phyloP scores from a whole-genome alignment of 441 rosid genomes.

The Gossypium laxum region DNA sequence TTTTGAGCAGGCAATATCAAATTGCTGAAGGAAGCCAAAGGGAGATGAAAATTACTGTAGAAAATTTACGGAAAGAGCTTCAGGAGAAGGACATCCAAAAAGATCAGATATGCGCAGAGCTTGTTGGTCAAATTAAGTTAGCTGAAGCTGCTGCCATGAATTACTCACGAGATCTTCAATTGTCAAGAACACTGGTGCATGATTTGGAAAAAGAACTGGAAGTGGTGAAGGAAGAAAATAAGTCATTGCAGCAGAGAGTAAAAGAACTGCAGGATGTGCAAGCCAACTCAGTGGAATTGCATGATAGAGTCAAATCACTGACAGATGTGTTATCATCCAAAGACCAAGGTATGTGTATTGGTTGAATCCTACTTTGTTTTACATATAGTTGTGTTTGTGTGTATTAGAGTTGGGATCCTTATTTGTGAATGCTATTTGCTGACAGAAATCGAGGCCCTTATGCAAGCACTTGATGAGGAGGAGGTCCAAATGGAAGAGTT shows the following conservation, averaged over 20 bases:
- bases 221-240: constrained; percentile 38
- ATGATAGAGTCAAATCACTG: constrained; percentile 47
- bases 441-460: constrained; percentile 86
- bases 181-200: constrained; percentile 39
- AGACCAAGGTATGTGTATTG: constrained; percentile 62
- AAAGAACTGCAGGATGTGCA: constrained; percentile 61
- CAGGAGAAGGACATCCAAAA: constrained; percentile 86
- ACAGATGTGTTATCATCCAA: constrained; percentile 59
- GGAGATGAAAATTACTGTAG: constrained; percentile 63
- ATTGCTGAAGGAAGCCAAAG: constrained; percentile 40
- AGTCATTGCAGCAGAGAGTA: constrained; percentile 44
- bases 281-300: constrained; percentile 37
- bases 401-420: constrained; percentile 1
- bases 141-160: constrained; percentile 69
- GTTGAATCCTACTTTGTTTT: constrained; percentile 2
- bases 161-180: constrained; percentile 57
- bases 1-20: constrained; percentile 40
- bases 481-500: constrained; percentile 89
- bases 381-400: neutral
- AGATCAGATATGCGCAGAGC: constrained; percentile 73
- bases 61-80: constrained; percentile 76
- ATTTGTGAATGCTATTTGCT: constrained; percentile 17
- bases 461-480: constrained; percentile 99
- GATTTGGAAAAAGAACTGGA: constrained; percentile 57
- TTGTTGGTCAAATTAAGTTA: constrained; percentile 81